Conservation (phyloP, 805 yeast species). For the Spathaspora passalidarum region DNA sequence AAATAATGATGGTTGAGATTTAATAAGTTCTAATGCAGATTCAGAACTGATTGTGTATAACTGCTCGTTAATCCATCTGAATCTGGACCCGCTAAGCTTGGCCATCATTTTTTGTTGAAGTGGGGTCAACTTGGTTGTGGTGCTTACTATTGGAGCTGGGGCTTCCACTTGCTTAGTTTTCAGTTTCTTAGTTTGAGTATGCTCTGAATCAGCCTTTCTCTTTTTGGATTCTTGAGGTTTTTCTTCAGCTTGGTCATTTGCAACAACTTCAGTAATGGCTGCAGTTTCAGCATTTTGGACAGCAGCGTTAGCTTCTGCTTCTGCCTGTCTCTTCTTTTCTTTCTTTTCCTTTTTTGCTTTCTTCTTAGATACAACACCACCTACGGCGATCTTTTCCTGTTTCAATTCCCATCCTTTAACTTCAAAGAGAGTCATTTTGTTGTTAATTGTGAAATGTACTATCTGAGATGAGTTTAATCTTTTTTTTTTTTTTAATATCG, state of each 20-base stretch:
- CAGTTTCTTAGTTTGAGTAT: constrained; percentile 8
- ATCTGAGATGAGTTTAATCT: constrained; percentile 2
- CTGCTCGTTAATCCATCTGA: constrained; percentile 97
- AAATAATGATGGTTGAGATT: constrained; percentile 81
- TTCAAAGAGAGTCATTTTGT: constrained; percentile 70
- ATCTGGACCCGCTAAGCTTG: constrained; percentile 89
- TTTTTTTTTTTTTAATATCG: neutral
- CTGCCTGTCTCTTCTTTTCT: constrained; percentile 12
- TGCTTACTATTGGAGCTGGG: constrained; percentile 2
- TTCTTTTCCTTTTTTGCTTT: constrained; percentile 22
- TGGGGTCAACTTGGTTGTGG: constrained; percentile 59
- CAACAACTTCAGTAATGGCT: constrained; percentile 8
- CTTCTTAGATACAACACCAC: constrained; percentile 28
- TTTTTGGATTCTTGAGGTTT: constrained; percentile 6
- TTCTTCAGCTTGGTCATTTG: constrained; percentile 1
- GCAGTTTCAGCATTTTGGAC: constrained; percentile 13
- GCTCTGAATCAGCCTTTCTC: constrained; percentile 5
- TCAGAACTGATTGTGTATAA: constrained; percentile 83
- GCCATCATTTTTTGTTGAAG: constrained; percentile 94
- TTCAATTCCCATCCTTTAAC: constrained; percentile 82
- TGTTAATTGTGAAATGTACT: constrained; percentile 5
- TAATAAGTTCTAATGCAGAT: constrained; percentile 68
- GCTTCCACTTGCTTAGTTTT: constrained; percentile 5
- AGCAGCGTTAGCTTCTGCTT: constrained; percentile 10
- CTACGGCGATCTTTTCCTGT: constrained; percentile 47